Conservation (phyloP, 2,329 filamentous ascomycete species). For the Monilinia aucupariae region DNA sequence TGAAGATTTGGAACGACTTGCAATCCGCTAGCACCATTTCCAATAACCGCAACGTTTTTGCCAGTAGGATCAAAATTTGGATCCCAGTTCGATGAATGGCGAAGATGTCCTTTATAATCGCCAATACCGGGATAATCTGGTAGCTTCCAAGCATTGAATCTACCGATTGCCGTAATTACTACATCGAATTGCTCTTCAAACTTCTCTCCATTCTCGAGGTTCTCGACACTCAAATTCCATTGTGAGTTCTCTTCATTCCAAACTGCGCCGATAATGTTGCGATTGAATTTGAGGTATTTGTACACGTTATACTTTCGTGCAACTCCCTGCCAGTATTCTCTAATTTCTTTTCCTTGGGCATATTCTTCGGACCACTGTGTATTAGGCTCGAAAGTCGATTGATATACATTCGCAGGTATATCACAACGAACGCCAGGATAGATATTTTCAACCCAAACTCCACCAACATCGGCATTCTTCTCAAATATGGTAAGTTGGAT, state of each 20-base stretch:
- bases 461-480: slow-evolving; percentile 42
- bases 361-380: slow-evolving; percentile 65
- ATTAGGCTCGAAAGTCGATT: slow-evolving; percentile 53
- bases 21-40: slow-evolving; percentile 47
- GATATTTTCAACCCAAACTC: slow-evolving; percentile 50
- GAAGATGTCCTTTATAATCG: slow-evolving; percentile 45
- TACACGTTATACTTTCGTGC: slow-evolving; percentile 62
- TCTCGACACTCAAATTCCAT: slow-evolving; percentile 45
- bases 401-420: slow-evolving; percentile 50
- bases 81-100: slow-evolving; percentile 60
- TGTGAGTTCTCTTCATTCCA: slow-evolving; percentile 49
- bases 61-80: slow-evolving; percentile 41
- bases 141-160: slow-evolving; percentile 61
- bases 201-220: slow-evolving; percentile 37
- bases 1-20: slow-evolving; percentile 46
- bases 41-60: slow-evolving; percentile 46
- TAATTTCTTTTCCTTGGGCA: slow-evolving; percentile 60
- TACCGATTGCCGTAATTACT: slow-evolving; percentile 57
- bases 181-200: slow-evolving; percentile 50
- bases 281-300: slow-evolving; percentile 49
- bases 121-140: slow-evolving; percentile 53
- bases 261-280: slow-evolving; percentile 48
- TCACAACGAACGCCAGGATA: slow-evolving; percentile 29
- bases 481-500: slow-evolving; percentile 47
- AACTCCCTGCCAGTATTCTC: slow-evolving; percentile 58